These are phyloP conservation scores for Coriaria nepalensis DNA, from an alignment of 306 rosid species.

Conservation along the genomic window DNA sequence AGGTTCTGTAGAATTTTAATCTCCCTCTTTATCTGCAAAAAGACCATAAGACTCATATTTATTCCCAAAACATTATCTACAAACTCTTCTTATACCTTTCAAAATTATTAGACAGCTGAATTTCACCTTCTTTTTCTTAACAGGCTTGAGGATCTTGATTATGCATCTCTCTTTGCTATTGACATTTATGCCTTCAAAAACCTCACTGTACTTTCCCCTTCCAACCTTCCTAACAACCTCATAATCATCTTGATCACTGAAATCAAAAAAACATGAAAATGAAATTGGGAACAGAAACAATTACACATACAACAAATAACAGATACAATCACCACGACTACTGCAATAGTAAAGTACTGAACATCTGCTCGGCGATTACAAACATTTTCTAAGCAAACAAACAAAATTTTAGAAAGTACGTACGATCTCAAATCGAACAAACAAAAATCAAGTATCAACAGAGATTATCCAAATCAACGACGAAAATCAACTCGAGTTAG, in stretches of 20 bases:
- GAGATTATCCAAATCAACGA: too few species aligned
- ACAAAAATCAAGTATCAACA: background rate
- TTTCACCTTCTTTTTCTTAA: slow-evolving; percentile 73
- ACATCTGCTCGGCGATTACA: background rate
- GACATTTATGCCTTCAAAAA: slow-evolving; percentile 85
- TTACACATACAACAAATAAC: too few species aligned
- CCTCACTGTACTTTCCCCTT: slow-evolving; percentile 98
- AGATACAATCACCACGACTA: slow-evolving; percentile 1
- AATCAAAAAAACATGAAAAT: too few species aligned
- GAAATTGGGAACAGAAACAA: too few species aligned
- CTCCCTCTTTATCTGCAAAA: slow-evolving; percentile 85
- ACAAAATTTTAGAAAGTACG: background rate
- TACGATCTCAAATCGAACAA: slow-evolving; percentile 2
- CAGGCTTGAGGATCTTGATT: slow-evolving; percentile 98
- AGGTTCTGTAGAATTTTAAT: slow-evolving; percentile 88
- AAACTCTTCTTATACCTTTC: too few species aligned
- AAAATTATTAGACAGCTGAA: too few species aligned
- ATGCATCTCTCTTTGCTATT: slow-evolving; percentile 72
- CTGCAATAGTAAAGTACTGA: background rate
- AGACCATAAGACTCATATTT: too few species aligned
- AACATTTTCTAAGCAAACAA: slow-evolving; percentile 7
- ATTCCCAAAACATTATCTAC: too few species aligned
- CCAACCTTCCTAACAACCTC: slow-evolving; percentile 97
- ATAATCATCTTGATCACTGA: slow-evolving; percentile 79
- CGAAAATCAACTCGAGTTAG: slow-evolving; percentile 3